Evolutionary conservation across 495 filamentous ascomycete species (phyloP).

Genomic region (Massariosphaeria phaeospora): DNA sequence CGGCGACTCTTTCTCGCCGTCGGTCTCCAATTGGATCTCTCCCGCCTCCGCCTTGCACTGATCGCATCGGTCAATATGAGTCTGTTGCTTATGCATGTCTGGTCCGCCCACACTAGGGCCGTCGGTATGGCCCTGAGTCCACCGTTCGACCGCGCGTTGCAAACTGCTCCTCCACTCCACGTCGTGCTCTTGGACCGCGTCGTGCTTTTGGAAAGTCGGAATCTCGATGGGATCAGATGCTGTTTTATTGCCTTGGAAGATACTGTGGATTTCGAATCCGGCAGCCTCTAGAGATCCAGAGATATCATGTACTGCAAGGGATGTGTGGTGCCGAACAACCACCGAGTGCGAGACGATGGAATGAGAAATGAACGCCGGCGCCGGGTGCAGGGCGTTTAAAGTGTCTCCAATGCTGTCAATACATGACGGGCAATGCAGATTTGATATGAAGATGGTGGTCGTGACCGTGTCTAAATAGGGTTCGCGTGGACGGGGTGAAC

Average conservation of each 20-base stretch:
- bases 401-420: slow-evolving; percentile 51
- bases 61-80: slow-evolving; percentile 30
- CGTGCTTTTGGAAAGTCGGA: not conserved
- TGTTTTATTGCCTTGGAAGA: slow-evolving; percentile 23
- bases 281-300: slow-evolving; percentile 29
- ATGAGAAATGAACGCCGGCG: slow-evolving; percentile 50
- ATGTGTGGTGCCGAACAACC: slow-evolving; percentile 36
- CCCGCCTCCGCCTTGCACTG: slow-evolving; percentile 26
- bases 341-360: slow-evolving; percentile 55
- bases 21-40: slow-evolving; percentile 1
- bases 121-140: slow-evolving; percentile 8
- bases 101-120: not conserved
- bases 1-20: not conserved
- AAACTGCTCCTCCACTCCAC: slow-evolving; percentile 31
- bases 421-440: slow-evolving; percentile 61
- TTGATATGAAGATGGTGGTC: slow-evolving; percentile 41
- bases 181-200: slow-evolving; percentile 1
- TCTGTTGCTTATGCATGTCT: slow-evolving; percentile 25
- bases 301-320: slow-evolving; percentile 27
- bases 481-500: not conserved
- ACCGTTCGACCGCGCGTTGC: slow-evolving; percentile 26
- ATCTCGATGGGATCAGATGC: slow-evolving; percentile 14
- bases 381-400: slow-evolving; percentile 41
- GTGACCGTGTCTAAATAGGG: slow-evolving; percentile 13
- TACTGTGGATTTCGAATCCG: slow-evolving; percentile 36